Percentiles rank a stretch among this genome's conserved stretches.
phyloP scores from a whole-genome alignment of 306 rosid genomes.

The Cucumis melo region DNA sequence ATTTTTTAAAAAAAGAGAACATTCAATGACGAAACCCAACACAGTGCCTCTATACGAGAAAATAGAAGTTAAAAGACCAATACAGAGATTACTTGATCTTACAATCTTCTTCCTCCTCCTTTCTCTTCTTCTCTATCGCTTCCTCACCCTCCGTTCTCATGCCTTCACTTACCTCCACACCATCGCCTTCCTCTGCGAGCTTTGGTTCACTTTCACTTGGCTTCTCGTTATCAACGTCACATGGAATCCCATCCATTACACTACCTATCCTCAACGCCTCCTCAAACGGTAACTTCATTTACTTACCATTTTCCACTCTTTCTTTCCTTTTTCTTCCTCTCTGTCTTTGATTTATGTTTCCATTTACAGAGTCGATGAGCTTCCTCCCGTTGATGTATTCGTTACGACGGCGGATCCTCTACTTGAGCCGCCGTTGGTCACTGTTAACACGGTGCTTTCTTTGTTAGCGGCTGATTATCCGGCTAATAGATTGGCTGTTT shows the following conservation, averaged over 20 bases:
- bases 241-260: conserved; percentile 39
- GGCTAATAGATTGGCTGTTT: conserved; percentile 46
- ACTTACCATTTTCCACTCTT: background rate
- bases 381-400: conserved; percentile 53
- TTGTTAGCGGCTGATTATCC: conserved; percentile 64
- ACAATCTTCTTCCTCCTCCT: conserved; percentile 23
- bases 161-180: conserved; percentile 18
- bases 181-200: conserved; percentile 46
- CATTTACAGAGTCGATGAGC: conserved; percentile 19
- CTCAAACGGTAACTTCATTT: conserved; percentile 12
- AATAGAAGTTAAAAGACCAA: background rate
- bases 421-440: conserved; percentile 54
- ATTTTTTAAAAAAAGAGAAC: no score
- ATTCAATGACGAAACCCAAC: background rate
- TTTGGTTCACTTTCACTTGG: conserved; percentile 45
- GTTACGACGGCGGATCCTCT: conserved; percentile 57
- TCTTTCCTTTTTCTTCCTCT: background rate
- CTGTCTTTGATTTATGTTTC: no score
- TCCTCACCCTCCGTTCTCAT: conserved; percentile 4
- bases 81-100: background rate
- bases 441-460: conserved; percentile 51
- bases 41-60: conserved; percentile 22
- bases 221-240: conserved; percentile 13
- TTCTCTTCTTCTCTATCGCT: conserved; percentile 27
- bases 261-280: conserved; percentile 29